These are phyloP conservation scores for Trametes cingulata DNA, from an alignment of 768 basidiomycete species.

Conservation along the genomic window DNA sequence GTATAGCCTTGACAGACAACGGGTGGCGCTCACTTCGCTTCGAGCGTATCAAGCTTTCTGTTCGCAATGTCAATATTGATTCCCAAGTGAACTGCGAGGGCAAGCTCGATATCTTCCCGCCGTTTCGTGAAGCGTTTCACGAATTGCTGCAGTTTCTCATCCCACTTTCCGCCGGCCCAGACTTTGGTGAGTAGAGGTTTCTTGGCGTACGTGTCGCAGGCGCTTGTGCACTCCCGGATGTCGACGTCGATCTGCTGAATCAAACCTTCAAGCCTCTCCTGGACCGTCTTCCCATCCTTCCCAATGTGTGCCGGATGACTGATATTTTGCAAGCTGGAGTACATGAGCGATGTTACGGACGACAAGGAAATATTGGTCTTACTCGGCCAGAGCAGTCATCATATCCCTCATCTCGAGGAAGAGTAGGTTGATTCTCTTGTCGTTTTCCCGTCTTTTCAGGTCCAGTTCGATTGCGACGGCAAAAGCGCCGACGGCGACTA, in stretches of 20 bases:
- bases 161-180: slow-evolving; percentile 31
- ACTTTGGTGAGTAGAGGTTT: slow-evolving; percentile 33
- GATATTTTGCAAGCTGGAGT: slow-evolving; percentile 34
- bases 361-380: slow-evolving; percentile 14
- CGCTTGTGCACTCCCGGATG: slow-evolving; percentile 35
- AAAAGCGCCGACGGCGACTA: slow-evolving; percentile 52
- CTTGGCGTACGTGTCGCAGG: slow-evolving; percentile 37
- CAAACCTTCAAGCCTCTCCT: slow-evolving; percentile 36
- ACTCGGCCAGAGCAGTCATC: slow-evolving; percentile 51
- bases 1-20: slow-evolving; percentile 1
- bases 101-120: slow-evolving; percentile 32
- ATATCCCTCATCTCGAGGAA: slow-evolving; percentile 54
- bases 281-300: slow-evolving; percentile 37
- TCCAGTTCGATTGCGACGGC: slow-evolving; percentile 52
- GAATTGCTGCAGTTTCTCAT: slow-evolving; percentile 27
- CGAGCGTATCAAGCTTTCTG: slow-evolving; percentile 22
- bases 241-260: slow-evolving; percentile 31
- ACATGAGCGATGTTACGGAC: not conserved
- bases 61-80: slow-evolving; percentile 26
- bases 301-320: slow-evolving; percentile 32
- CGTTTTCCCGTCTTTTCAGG: slow-evolving; percentile 50
- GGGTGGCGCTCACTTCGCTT: slow-evolving; percentile 3
- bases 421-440: slow-evolving; percentile 48
- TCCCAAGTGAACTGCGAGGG: slow-evolving; percentile 33
- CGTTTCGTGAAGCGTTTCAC: slow-evolving; percentile 30